Percentiles rank a stretch among this genome's conserved stretches.
Conservation (phyloP, 2,329 filamentous ascomycete genomes). For the Diaporthe velutina region DNA sequence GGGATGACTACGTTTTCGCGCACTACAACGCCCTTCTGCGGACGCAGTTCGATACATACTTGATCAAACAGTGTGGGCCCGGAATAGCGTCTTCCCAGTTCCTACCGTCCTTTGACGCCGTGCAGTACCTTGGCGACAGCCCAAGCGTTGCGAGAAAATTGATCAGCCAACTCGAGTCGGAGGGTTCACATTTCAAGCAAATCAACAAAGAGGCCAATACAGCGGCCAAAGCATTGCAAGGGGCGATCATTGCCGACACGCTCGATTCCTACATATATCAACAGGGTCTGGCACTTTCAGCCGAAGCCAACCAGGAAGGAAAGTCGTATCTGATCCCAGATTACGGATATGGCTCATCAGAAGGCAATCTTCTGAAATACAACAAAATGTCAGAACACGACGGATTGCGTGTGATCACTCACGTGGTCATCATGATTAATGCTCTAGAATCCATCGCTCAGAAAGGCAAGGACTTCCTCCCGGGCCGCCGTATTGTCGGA, state of each 20-base stretch:
- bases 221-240: slow-evolving; percentile 82
- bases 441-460: slow-evolving; percentile 68
- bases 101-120: slow-evolving; percentile 74
- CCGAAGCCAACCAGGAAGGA: slow-evolving; percentile 57
- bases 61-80: slow-evolving; percentile 67
- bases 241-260: slow-evolving; percentile 77
- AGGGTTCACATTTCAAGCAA: slow-evolving; percentile 51
- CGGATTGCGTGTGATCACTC: slow-evolving; percentile 76
- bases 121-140: slow-evolving; percentile 71
- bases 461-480: slow-evolving; percentile 52
- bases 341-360: slow-evolving; percentile 50
- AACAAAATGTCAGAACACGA: slow-evolving; percentile 71
- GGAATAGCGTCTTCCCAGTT: slow-evolving; percentile 66
- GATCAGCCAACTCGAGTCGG: slow-evolving; percentile 70
- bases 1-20: slow-evolving; percentile 90
- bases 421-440: slow-evolving; percentile 75
- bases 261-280: slow-evolving; percentile 69
- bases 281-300: slow-evolving; percentile 67
- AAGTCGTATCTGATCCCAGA: slow-evolving; percentile 59
- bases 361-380: slow-evolving; percentile 59
- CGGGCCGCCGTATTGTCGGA: slow-evolving; percentile 43
- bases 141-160: slow-evolving; percentile 67
- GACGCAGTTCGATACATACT: slow-evolving; percentile 81
- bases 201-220: slow-evolving; percentile 71
- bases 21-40: slow-evolving; percentile 90